Percentiles rank a stretch among this genome's conserved stretches.
These are phyloP conservation scores for Arachnomyces sp. DNA, from an alignment of 2,329 filamentous ascomycete genomes.

Conservation along the genomic window DNA sequence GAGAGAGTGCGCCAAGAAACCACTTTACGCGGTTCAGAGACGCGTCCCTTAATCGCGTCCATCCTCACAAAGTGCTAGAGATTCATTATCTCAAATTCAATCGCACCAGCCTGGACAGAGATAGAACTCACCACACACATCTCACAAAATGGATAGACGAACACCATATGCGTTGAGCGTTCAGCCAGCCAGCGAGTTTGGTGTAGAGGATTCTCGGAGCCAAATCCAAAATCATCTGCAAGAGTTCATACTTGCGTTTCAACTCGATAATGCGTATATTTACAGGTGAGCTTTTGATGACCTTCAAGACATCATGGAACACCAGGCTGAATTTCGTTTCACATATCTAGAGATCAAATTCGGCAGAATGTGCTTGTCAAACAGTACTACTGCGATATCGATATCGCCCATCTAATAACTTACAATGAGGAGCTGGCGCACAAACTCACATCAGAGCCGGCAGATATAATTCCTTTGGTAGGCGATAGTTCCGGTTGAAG, in stretches of 20 bases:
- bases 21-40: constrained; percentile 34
- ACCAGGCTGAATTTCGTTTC: neutral
- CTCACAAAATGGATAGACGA: constrained; percentile 67
- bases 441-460: constrained; percentile 78
- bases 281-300: constrained; percentile 59
- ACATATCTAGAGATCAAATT: constrained; percentile 68
- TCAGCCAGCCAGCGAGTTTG: constrained; percentile 60
- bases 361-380: constrained; percentile 90
- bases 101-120: no score
- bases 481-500: constrained; percentile 19
- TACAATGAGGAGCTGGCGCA: constrained; percentile 95
- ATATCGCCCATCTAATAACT: constrained; percentile 90
- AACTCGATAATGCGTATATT: constrained; percentile 87
- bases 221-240: constrained; percentile 73
- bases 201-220: constrained; percentile 60
- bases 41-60: constrained; percentile 31
- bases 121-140: constrained; percentile 4
- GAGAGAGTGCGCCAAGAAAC: constrained; percentile 16
- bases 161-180: constrained; percentile 81
- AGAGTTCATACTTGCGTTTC: constrained; percentile 87
- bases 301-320: neutral
- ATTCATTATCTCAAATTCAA: no score
- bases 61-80: constrained; percentile 3
- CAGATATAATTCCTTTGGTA: constrained; percentile 86
- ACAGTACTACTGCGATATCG: constrained; percentile 92